Conservation (phyloP, 192 early-diverging fungal genomes). For the Coemansia sp. region DNA sequence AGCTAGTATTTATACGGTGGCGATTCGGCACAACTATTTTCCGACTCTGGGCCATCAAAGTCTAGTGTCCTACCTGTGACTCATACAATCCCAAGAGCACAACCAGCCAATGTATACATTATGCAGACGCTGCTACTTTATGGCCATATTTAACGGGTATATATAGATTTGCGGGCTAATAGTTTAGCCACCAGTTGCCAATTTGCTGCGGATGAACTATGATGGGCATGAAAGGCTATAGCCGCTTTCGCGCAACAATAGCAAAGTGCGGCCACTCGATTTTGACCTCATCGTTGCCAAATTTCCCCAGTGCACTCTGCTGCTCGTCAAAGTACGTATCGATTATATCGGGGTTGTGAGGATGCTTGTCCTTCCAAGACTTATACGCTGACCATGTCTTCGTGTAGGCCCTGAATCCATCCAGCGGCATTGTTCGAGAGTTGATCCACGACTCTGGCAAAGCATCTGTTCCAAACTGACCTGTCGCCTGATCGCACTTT, state of each 20-base stretch:
- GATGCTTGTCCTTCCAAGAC: slow-evolving; percentile 20
- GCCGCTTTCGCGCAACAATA: slow-evolving; percentile 21
- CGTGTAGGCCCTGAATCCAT: slow-evolving; percentile 15
- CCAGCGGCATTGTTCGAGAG: slow-evolving; percentile 8
- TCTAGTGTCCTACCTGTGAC: neutral
- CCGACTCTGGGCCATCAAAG: slow-evolving; percentile 3
- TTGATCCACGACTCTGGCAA: slow-evolving; percentile 26
- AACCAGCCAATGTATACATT: neutral
- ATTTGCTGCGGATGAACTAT: neutral
- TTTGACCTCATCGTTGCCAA: neutral
- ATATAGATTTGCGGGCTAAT: neutral
- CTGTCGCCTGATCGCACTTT: neutral
- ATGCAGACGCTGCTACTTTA: neutral
- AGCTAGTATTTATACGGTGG: neutral
- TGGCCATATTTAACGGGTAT: neutral
- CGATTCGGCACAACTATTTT: neutral
- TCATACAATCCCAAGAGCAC: neutral
- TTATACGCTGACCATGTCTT: slow-evolving; percentile 47
- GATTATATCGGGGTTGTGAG: slow-evolving; percentile 6
- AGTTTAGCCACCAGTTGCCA: neutral
- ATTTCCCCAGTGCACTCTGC: slow-evolving; percentile 1
- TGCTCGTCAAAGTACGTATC: slow-evolving; percentile 17
- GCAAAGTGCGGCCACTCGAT: slow-evolving; percentile 39
- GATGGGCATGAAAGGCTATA: neutral
- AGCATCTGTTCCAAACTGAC: neutral